These are phyloP conservation scores for Claviceps pazoutovae DNA, from an alignment of 2,329 filamentous ascomycete species.

Conservation along the genomic window DNA sequence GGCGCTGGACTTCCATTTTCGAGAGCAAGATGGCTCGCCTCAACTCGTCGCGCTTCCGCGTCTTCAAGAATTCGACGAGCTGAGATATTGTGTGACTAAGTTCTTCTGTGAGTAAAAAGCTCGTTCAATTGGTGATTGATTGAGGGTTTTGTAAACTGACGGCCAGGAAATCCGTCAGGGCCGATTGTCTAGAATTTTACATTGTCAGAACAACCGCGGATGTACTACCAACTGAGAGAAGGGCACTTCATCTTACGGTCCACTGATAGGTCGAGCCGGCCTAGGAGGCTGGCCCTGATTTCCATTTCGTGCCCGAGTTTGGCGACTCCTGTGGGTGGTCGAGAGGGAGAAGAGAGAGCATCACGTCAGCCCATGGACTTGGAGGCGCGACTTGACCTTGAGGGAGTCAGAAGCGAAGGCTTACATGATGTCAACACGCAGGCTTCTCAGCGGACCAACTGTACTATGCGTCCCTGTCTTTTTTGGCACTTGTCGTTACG, in stretches of 20 bases:
- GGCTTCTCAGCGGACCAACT: background rate
- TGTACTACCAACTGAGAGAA: background rate
- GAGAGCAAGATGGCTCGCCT: slow-evolving; percentile 14
- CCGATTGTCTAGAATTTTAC: slow-evolving; percentile 27
- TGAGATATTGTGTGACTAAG: slow-evolving; percentile 58
- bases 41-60: slow-evolving; percentile 33
- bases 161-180: slow-evolving; percentile 39
- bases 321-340: slow-evolving; percentile 5
- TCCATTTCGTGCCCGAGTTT: slow-evolving; percentile 7
- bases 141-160: slow-evolving; percentile 16
- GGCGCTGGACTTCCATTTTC: slow-evolving; percentile 11
- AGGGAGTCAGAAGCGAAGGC: background rate
- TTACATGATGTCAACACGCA: slow-evolving; percentile 1
- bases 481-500: background rate
- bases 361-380: background rate
- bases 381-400: background rate
- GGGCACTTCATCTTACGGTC: slow-evolving; percentile 19
- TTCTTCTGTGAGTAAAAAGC: slow-evolving; percentile 9
- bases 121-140: background rate
- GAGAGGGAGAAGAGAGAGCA: background rate
- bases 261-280: slow-evolving; percentile 21
- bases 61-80: slow-evolving; percentile 38
- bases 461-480: background rate
- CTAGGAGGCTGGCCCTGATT: slow-evolving; percentile 9
- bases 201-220: slow-evolving; percentile 4